These are phyloP conservation scores for Blastobotrys petasosporus DNA, from an alignment of 1,139 yeast genomes.

Conservation along the genomic window DNA sequence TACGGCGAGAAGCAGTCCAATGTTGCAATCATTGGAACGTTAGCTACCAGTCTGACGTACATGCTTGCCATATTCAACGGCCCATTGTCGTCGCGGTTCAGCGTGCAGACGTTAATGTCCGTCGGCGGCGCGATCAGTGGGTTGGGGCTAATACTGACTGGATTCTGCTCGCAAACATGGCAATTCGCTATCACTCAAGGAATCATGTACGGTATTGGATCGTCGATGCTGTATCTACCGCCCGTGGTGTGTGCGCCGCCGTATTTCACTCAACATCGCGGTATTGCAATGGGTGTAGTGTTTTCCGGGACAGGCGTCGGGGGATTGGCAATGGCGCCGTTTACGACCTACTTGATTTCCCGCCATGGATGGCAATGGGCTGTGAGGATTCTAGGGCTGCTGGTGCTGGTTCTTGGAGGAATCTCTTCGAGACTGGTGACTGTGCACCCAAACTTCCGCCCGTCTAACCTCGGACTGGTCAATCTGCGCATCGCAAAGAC, in stretches of 20 bases:
- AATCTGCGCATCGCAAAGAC: constrained; percentile 25
- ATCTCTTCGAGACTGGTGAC: constrained; percentile 17
- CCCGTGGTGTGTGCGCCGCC: constrained; percentile 42
- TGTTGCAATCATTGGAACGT: constrained; percentile 22
- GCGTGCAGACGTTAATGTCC: constrained; percentile 14
- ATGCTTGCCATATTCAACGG: constrained; percentile 10
- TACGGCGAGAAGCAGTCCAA: constrained; percentile 13
- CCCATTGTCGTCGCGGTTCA: constrained; percentile 10
- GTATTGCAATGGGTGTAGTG: constrained; percentile 40
- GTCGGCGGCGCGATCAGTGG: constrained; percentile 16
- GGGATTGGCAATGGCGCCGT: constrained; percentile 38
- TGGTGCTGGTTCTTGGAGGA: constrained; percentile 21
- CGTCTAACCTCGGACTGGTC: constrained; percentile 8
- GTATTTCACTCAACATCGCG: constrained; percentile 37
- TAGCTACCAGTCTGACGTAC: constrained; percentile 21
- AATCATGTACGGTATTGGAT: constrained; percentile 37
- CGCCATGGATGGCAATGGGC: constrained; percentile 40
- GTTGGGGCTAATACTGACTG: constrained; percentile 19
- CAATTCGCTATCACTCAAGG: constrained; percentile 39
- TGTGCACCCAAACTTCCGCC: constrained; percentile 16
- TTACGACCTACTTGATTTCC: constrained; percentile 32
- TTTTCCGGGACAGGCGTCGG: constrained; percentile 44
- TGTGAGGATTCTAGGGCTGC: constrained; percentile 35
- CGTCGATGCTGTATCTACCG: constrained; percentile 37
- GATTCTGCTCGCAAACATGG: constrained; percentile 18